Evolutionary conservation across 1,284 basidiomycete species (phyloP).

Genomic region (Malassezia brasiliensis): DNA sequence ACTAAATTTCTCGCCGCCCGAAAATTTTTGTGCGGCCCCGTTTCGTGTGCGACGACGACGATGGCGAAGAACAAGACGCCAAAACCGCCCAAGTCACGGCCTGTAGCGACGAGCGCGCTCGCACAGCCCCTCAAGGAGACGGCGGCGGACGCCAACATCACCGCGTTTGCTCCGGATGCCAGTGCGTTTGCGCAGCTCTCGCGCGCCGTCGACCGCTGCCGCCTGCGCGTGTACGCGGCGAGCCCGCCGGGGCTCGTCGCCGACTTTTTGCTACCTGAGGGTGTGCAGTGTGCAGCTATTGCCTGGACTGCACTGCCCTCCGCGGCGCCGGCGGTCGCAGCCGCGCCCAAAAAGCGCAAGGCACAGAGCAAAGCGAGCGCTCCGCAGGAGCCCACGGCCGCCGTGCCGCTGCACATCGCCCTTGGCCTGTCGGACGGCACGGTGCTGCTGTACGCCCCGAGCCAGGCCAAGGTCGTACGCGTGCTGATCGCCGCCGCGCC

Average conservation of each 20-base stretch:
- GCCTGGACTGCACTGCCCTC: conserved; percentile 3
- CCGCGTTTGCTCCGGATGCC: conserved; percentile 59
- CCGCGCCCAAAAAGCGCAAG: conserved; percentile 25
- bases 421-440: conserved; percentile 33
- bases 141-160: conserved; percentile 51
- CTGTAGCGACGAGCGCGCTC: conserved; percentile 53
- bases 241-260: conserved; percentile 56
- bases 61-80: conserved; percentile 35
- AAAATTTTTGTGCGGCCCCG: not conserved
- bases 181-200: conserved; percentile 60
- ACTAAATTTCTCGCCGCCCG: not conserved
- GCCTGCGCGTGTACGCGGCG: conserved; percentile 59
- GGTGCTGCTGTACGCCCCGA: conserved; percentile 33
- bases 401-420: conserved; percentile 25
- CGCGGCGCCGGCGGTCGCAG: conserved; percentile 2
- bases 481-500: conserved; percentile 28
- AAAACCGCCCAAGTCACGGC: conserved; percentile 33
- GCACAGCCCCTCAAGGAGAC: conserved; percentile 55
- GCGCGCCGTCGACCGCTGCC: conserved; percentile 64
- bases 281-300: conserved; percentile 1
- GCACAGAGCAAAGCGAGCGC: conserved; percentile 22
- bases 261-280: conserved; percentile 35
- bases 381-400: conserved; percentile 4
- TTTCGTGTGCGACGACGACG: not conserved
- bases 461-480: conserved; percentile 30